Evolutionary conservation across 805 yeast genomes (phyloP).

Genomic region (Kuraishia cidri): DNA sequence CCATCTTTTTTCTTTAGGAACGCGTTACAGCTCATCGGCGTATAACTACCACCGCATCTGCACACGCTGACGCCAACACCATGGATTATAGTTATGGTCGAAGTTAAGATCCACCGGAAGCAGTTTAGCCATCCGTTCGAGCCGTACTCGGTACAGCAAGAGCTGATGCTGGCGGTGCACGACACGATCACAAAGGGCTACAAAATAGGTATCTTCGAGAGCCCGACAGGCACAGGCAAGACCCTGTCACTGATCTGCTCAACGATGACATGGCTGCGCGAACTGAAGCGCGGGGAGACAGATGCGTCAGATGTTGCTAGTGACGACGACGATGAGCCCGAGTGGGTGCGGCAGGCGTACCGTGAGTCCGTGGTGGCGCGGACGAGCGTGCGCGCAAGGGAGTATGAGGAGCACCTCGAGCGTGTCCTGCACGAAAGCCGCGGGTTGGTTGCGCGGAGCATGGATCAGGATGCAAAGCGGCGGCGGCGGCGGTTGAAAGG

Average conservation of each 20-base stretch:
- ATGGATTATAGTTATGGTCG: too few species aligned
- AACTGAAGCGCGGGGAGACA: constrained; percentile 13
- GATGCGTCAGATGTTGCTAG: background rate
- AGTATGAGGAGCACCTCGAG: constrained; percentile 33
- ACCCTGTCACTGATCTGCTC: constrained; percentile 83
- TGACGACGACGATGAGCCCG: constrained; percentile 33
- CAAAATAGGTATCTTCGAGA: constrained; percentile 77
- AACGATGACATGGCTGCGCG: constrained; percentile 73
- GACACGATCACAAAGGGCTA: constrained; percentile 39
- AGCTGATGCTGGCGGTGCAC: constrained; percentile 72
- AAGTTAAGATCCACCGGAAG: too few species aligned
- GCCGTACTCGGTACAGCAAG: constrained; percentile 74
- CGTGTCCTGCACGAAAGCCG: constrained; percentile 5
- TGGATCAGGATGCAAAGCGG: too few species aligned
- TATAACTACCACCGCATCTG: too few species aligned
- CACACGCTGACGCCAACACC: too few species aligned
- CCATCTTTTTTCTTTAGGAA: too few species aligned
- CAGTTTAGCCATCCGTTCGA: constrained; percentile 65
- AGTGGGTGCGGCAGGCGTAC: constrained; percentile 21
- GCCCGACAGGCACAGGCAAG: constrained; percentile 95
- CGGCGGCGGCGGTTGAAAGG: too few species aligned
- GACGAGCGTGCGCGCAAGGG: constrained; percentile 17
- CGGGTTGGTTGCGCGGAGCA: too few species aligned
- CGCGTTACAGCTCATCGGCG: too few species aligned
- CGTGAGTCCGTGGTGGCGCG: constrained; percentile 22